Base-by-base conservation (phyloP, 331 rosid genomes). In the Arachis monticola region DNA sequence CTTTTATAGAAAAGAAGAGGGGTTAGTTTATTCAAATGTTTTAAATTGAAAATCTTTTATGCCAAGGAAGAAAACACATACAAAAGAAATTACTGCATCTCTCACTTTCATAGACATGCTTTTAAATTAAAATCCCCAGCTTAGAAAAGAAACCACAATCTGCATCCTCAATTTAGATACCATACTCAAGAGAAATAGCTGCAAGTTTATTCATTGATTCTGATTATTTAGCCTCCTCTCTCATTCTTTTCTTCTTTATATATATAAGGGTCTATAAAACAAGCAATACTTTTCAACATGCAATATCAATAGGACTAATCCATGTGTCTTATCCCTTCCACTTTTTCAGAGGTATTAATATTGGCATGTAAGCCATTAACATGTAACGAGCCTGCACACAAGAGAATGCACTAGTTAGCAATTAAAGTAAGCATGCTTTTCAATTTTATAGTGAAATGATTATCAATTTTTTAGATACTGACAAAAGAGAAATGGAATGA, bases 281-380 rank as follows among this genome's bases (percentile, higher is more conserved):
- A 78, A 46, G 9, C 62, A 42, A 67, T 69, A 27, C 45, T 51
- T 13, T 63, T 61, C 48, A 65, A 67, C 38, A 58, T 40, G 62
- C 72, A 80, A 73, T 61, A 81, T 31, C 5, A 67, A 55, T 42
- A 74, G 22, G 55, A 67, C 8, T 53, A 22, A 60, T 60, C 55
- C 47, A 60, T 44, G 52, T 64, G 51, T 44, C 93, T 35, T 92
- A 89, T 96, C 96, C 89, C 81, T 86, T 88, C 97, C 97, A 89
- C 79, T 73, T 86, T 83, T 81, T 92, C 11, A 96, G 96, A 82
- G 96, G 97, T 67, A 92, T 79, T 85, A 92, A 79, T 96, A 92
- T 92, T 58, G 97, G 97, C 85, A 89, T 79, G 82, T 88, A 92
- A 73, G 93, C 96, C 81, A 89, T 86, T 69, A 90, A 78, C 92